These are phyloP conservation scores for Pseudogymnoascus sp. DNA, from an alignment of 2,329 filamentous ascomycete species.

Conservation along the genomic window DNA sequence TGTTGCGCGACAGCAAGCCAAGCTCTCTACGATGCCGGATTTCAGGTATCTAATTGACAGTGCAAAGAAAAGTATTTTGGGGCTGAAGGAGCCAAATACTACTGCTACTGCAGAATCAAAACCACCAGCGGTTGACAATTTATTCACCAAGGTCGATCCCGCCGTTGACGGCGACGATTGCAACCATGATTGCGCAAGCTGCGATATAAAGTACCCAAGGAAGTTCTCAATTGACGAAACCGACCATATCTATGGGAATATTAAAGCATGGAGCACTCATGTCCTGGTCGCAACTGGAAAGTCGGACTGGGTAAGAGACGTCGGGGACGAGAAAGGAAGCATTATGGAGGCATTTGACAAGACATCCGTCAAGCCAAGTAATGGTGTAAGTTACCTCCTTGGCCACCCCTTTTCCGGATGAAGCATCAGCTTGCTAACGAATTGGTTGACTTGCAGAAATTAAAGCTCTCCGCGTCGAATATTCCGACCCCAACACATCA, in stretches of 20 bases:
- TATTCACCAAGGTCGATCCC: constrained; percentile 72
- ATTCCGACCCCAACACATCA: constrained; percentile 69
- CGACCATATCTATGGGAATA: constrained; percentile 73
- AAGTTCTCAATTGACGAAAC: constrained; percentile 64
- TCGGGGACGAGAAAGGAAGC: constrained; percentile 78
- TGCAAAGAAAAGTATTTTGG: constrained; percentile 21
- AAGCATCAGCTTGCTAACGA: background rate
- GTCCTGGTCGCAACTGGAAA: constrained; percentile 91
- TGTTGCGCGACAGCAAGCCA: background rate
- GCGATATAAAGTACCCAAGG: constrained; percentile 67
- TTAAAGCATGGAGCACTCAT: constrained; percentile 85
- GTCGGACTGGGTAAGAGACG: constrained; percentile 85
- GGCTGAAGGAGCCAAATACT: constrained; percentile 17
- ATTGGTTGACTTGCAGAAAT: constrained; percentile 43
- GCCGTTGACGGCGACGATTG: constrained; percentile 81
- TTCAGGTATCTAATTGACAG: constrained; percentile 22
- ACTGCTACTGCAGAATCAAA: background rate
- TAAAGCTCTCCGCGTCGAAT: constrained; percentile 89
- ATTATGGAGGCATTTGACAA: constrained; percentile 67
- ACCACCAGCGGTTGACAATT: constrained; percentile 19
- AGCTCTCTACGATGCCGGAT: background rate
- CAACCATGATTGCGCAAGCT: constrained; percentile 74
- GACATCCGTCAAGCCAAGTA: constrained; percentile 48
- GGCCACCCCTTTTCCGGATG: background rate
- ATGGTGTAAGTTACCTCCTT: constrained; percentile 49